phyloP scores from a whole-genome alignment of 345 rosid species.

The Geranium brycei region DNA sequence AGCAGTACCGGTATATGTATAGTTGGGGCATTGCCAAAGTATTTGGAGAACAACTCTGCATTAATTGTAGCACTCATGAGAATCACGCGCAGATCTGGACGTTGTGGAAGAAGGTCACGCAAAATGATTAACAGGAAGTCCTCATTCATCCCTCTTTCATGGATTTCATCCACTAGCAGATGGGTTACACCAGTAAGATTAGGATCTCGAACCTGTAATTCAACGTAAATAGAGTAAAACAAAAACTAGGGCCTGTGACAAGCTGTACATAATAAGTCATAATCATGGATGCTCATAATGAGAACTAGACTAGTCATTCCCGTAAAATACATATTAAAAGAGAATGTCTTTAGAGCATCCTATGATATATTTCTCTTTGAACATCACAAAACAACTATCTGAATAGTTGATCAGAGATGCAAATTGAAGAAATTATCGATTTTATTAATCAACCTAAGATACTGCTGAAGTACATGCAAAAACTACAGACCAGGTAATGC shows the following conservation, averaged over 20 bases:
- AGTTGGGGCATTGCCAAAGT: constrained; percentile 67
- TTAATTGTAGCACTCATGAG: constrained; percentile 95
- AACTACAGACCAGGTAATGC: no score
- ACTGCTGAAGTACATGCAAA: no score
- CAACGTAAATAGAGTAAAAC: constrained; percentile 12
- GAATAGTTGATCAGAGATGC: no score
- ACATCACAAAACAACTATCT: no score
- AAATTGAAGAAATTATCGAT: no score
- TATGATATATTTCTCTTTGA: no score
- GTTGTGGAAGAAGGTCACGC: constrained; percentile 80
- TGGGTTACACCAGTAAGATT: constrained; percentile 68
- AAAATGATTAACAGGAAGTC: constrained; percentile 82
- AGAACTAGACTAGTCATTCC: neutral
- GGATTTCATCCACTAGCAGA: constrained; percentile 94
- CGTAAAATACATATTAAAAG: no score
- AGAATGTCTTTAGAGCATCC: no score
- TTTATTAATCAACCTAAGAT: no score
- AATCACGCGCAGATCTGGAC: constrained; percentile 74
- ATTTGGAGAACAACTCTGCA: constrained; percentile 81
- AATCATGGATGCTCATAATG: neutral
- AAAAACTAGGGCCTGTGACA: constrained; percentile 1
- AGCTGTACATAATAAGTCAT: neutral
- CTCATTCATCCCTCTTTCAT: constrained; percentile 96
- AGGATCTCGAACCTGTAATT: constrained; percentile 75
- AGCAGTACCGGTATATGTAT: constrained; percentile 68